These are phyloP conservation scores for Penicillium digitatum DNA, from an alignment of 2,329 filamentous ascomycete species.

Conservation along the genomic window DNA sequence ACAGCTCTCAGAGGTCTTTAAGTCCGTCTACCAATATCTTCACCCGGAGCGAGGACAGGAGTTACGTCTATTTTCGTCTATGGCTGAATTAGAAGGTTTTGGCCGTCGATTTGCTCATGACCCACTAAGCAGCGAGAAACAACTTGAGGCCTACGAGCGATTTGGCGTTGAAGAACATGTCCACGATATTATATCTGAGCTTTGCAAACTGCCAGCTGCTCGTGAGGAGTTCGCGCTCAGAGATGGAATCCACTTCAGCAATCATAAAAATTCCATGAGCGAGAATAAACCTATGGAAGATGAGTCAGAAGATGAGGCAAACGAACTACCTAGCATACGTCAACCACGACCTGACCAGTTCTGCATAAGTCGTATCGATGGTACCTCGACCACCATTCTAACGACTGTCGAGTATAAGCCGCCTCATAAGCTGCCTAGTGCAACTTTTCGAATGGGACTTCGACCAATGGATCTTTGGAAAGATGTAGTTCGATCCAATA, in stretches of 20 bases:
- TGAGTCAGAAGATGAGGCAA: not conserved
- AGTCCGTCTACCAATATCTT: not conserved
- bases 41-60: not conserved
- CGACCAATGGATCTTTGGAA: conserved; percentile 17
- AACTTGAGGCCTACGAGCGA: not conserved
- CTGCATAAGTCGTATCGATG: conserved; percentile 16
- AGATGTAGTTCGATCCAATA: conserved; percentile 13
- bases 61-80: not conserved
- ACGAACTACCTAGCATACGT: not conserved
- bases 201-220: conserved; percentile 24
- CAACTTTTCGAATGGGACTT: conserved; percentile 12
- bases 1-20: not conserved
- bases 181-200: conserved; percentile 22
- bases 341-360: conserved; percentile 14
- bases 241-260: conserved; percentile 13
- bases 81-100: not conserved
- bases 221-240: conserved; percentile 19
- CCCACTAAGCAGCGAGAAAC: not conserved
- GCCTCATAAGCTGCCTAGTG: conserved; percentile 14
- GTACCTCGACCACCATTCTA: conserved; percentile 2
- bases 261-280: conserved; percentile 7
- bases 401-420: conserved; percentile 18
- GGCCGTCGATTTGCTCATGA: not conserved
- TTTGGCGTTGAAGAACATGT: not conserved
- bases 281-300: not conserved